Evolutionary conservation across 306 rosid species (phyloP).

Genomic region (Prunus padus): DNA sequence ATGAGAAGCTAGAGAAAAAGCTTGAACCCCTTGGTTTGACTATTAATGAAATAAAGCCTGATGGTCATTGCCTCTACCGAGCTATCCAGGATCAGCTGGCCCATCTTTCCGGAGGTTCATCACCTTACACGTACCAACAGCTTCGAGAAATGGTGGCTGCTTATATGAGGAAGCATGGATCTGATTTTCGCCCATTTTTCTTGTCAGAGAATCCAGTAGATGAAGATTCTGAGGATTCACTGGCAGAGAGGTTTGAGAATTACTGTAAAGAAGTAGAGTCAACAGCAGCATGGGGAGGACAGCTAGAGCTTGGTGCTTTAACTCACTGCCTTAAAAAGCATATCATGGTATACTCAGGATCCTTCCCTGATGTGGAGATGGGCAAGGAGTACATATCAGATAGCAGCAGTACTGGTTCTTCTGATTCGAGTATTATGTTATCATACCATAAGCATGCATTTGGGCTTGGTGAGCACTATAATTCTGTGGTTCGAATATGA

Average conservation of each 20-base stretch:
- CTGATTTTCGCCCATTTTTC: slow-evolving; percentile 77
- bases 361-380: slow-evolving; percentile 98
- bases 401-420: slow-evolving; percentile 27
- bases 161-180: slow-evolving; percentile 66
- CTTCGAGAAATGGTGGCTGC: slow-evolving; percentile 80
- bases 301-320: slow-evolving; percentile 90
- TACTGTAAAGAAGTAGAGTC: slow-evolving; percentile 87
- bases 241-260: slow-evolving; percentile 58
- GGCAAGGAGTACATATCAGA: slow-evolving; percentile 80
- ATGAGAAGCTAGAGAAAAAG: slow-evolving; percentile 71
- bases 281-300: slow-evolving; percentile 98
- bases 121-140: slow-evolving; percentile 66
- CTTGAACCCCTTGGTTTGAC: slow-evolving; percentile 78
- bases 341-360: slow-evolving; percentile 83
- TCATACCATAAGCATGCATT: slow-evolving; percentile 94
- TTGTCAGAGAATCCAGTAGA: slow-evolving; percentile 59
- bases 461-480: slow-evolving; percentile 95
- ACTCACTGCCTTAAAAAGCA: slow-evolving; percentile 79
- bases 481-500: slow-evolving; percentile 69
- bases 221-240: slow-evolving; percentile 49
- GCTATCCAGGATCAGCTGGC: slow-evolving; percentile 82
- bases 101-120: slow-evolving; percentile 49
- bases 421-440: slow-evolving; percentile 57
- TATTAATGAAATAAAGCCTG: slow-evolving; percentile 79
- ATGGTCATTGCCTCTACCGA: slow-evolving; percentile 94